These are phyloP conservation scores for Dendrocalamus latiflorus DNA, from an alignment of 202 grass and related monocot species.

Conservation along the genomic window DNA sequence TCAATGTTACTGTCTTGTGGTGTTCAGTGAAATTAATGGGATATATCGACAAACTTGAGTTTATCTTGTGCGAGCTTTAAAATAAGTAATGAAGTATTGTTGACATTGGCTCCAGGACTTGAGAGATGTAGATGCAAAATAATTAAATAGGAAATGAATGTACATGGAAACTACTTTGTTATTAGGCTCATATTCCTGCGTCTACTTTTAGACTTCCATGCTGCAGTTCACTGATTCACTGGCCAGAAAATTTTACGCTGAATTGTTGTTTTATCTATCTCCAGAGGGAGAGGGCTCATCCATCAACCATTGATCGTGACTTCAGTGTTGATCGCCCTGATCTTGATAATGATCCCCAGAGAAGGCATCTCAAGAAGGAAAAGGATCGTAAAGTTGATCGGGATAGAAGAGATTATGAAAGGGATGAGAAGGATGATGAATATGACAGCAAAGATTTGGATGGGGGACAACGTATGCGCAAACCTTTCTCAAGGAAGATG, in stretches of 20 bases:
- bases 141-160: neutral
- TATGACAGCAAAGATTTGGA: slow-evolving; percentile 69
- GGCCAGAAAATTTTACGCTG: neutral
- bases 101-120: neutral
- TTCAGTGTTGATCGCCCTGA: slow-evolving; percentile 79
- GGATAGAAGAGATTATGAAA: slow-evolving; percentile 61
- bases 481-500: slow-evolving; percentile 47
- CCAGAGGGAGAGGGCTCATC: slow-evolving; percentile 71
- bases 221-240: neutral
- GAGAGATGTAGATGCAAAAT: neutral
- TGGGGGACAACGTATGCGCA: slow-evolving; percentile 46
- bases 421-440: slow-evolving; percentile 77
- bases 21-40: neutral
- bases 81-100: neutral
- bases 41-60: neutral
- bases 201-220: neutral
- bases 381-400: slow-evolving; percentile 75
- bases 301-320: slow-evolving; percentile 55
- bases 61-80: neutral
- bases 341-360: slow-evolving; percentile 63
- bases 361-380: slow-evolving; percentile 65
- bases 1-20: neutral
- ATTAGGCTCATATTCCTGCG: neutral
- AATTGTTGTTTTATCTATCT: slow-evolving; percentile 17
- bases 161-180: neutral